These are phyloP conservation scores for Firmiana major DNA, from an alignment of 345 rosid genomes.

Conservation along the genomic window DNA sequence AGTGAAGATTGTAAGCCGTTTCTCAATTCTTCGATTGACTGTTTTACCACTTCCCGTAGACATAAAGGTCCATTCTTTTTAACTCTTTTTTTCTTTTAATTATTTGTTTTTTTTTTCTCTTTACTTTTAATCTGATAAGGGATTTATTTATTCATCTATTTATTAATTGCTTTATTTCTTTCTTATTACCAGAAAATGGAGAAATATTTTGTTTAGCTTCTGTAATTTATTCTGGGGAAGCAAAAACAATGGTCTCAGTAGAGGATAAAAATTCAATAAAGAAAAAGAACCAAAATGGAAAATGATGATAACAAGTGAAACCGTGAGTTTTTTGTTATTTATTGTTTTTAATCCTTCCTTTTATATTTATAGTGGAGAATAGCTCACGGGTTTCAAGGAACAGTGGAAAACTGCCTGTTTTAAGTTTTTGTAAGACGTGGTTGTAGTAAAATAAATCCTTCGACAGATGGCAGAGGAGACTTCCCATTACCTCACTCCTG, in stretches of 20 bases:
- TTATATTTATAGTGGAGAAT: not conserved
- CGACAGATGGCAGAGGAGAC: not conserved
- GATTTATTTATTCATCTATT: too few relatives aligned
- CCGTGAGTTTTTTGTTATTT: not conserved
- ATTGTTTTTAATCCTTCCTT: not conserved
- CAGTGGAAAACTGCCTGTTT: not conserved
- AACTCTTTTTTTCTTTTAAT: not conserved
- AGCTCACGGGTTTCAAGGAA: not conserved
- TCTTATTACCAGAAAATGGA: not conserved
- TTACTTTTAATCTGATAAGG: not conserved
- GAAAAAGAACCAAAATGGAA: not conserved
- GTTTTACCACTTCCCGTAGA: conserved; percentile 33
- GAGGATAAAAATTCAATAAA: not conserved
- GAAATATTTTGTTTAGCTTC: not conserved
- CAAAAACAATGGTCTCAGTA: not conserved
- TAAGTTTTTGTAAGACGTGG: not conserved
- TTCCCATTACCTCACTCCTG: not conserved
- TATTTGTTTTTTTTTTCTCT: not conserved
- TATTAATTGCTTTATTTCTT: too few relatives aligned
- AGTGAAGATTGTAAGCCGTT: conserved; percentile 33
- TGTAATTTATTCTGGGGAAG: not conserved
- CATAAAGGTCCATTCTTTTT: conserved; percentile 36
- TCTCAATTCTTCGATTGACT: conserved; percentile 34
- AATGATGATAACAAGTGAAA: not conserved
- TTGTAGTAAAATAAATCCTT: not conserved